These are phyloP conservation scores for Trichoderma sp. DNA, from an alignment of 2,329 filamentous ascomycete genomes.

Conservation along the genomic window DNA sequence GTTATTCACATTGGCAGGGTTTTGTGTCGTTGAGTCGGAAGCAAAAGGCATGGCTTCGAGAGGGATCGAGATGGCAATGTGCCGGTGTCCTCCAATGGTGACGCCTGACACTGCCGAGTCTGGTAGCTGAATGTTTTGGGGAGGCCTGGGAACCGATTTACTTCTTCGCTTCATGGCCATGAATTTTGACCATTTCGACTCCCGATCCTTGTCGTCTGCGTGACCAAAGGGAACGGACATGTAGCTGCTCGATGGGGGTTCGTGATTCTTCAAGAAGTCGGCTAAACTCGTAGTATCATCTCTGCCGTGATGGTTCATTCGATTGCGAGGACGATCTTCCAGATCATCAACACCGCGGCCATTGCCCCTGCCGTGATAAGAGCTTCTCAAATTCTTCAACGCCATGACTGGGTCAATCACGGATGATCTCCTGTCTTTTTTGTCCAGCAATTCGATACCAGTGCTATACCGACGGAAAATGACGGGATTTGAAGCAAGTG, in stretches of 20 bases:
- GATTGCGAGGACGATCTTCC: conserved; percentile 23
- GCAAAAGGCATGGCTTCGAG: conserved; percentile 47
- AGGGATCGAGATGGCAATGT: conserved; percentile 62
- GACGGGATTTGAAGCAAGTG: conserved; percentile 20
- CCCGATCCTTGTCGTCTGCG: conserved; percentile 29
- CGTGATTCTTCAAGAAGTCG: conserved; percentile 49
- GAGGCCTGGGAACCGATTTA: conserved; percentile 33
- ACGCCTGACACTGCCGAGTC: conserved; percentile 55
- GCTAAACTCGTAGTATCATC: conserved; percentile 39
- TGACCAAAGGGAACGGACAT: conserved; percentile 44
- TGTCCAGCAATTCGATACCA: not conserved
- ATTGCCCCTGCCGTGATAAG: not conserved
- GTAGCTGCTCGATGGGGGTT: conserved; percentile 48
- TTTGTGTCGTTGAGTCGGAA: conserved; percentile 32
- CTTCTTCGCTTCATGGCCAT: conserved; percentile 39
- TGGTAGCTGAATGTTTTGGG: conserved; percentile 43
- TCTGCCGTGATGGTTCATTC: conserved; percentile 21
- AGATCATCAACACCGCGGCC: not conserved
- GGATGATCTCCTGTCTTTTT: not conserved
- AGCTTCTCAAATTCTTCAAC: not conserved
- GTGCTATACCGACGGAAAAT: conserved; percentile 19
- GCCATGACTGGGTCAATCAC: not conserved
- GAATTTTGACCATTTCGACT: conserved; percentile 42
- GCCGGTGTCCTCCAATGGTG: conserved; percentile 51
- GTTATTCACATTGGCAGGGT: conserved; percentile 31